Evolutionary conservation across 306 rosid genomes (phyloP).

Genomic region (Potentilla sterilis): DNA sequence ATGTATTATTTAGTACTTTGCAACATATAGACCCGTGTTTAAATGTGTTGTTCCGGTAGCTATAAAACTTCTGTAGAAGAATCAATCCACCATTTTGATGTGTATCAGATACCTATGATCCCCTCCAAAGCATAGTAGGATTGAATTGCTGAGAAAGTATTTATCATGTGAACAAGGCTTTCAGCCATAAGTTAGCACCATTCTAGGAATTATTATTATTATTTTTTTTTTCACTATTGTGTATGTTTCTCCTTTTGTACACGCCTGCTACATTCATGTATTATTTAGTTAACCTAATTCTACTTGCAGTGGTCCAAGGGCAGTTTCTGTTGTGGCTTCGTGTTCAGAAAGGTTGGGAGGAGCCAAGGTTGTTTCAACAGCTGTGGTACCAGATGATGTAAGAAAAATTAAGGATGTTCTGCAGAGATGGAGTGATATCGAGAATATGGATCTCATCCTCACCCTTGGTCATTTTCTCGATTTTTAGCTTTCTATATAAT

Average conservation of each 20-base stretch:
- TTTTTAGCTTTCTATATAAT: not conserved
- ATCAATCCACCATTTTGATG: not conserved
- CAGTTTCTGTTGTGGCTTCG: conserved; percentile 76
- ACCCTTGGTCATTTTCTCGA: conserved; percentile 64
- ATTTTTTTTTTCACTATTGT: not conserved
- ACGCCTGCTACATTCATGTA: conserved; percentile 16
- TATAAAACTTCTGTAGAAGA: not conserved
- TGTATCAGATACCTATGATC: not conserved
- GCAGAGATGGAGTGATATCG: conserved; percentile 72
- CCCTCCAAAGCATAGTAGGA: not conserved
- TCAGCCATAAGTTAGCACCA: not conserved
- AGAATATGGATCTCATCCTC: conserved; percentile 76
- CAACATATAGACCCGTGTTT: conserved; percentile 28
- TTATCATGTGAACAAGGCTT: not conserved
- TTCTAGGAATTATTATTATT: not conserved
- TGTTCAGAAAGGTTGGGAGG: conserved; percentile 87
- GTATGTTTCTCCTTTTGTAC: not conserved
- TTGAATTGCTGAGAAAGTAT: not conserved
- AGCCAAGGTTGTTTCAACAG: conserved; percentile 65
- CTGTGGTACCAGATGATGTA: conserved; percentile 73
- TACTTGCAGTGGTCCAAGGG: conserved; percentile 80
- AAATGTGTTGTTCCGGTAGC: not conserved
- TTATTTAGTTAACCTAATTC: conserved; percentile 4
- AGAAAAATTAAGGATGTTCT: conserved; percentile 65
- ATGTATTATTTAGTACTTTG: conserved; percentile 53